A percentile compares a stretch with the other conserved stretches of the same genome.
These are phyloP conservation scores for Arthrobotrys sphaeroides DNA, from an alignment of 2,329 filamentous ascomycete genomes.

Conservation along the genomic window DNA sequence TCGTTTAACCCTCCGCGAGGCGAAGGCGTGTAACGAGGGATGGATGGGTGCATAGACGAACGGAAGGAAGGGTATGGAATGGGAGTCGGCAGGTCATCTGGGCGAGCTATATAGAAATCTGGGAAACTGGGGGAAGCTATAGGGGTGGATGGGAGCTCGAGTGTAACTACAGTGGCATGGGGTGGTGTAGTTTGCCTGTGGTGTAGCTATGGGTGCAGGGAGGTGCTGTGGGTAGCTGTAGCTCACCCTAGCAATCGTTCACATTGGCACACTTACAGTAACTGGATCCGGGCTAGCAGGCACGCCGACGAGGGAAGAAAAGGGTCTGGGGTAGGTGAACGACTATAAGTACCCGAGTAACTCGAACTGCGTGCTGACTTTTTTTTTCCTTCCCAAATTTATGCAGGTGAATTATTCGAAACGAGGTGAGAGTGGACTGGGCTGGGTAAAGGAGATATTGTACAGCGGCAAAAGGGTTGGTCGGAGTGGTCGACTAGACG, in stretches of 20 bases:
- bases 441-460: background rate
- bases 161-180: slow-evolving; percentile 20
- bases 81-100: background rate
- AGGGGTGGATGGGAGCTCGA: no score
- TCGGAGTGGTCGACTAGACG: slow-evolving; percentile 24
- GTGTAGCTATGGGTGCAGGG: slow-evolving; percentile 5
- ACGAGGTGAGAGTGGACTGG: background rate
- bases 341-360: slow-evolving; percentile 10
- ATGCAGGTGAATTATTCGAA: slow-evolving; percentile 5
- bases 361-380: background rate
- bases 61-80: slow-evolving; percentile 13
- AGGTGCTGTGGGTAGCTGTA: slow-evolving; percentile 3
- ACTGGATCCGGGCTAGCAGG: slow-evolving; percentile 9
- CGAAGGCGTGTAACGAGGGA: slow-evolving; percentile 15
- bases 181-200: background rate
- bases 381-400: background rate
- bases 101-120: slow-evolving; percentile 36
- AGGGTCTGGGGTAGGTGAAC: slow-evolving; percentile 15
- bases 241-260: background rate
- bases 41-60: slow-evolving; percentile 1
- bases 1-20: background rate
- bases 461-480: background rate
- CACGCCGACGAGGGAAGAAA: background rate
- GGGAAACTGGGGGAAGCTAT: background rate
- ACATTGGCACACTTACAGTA: slow-evolving; percentile 29